Evolutionary conservation across 495 filamentous ascomycete genomes (phyloP).

Genomic region (Trypethelium eluteriae): DNA sequence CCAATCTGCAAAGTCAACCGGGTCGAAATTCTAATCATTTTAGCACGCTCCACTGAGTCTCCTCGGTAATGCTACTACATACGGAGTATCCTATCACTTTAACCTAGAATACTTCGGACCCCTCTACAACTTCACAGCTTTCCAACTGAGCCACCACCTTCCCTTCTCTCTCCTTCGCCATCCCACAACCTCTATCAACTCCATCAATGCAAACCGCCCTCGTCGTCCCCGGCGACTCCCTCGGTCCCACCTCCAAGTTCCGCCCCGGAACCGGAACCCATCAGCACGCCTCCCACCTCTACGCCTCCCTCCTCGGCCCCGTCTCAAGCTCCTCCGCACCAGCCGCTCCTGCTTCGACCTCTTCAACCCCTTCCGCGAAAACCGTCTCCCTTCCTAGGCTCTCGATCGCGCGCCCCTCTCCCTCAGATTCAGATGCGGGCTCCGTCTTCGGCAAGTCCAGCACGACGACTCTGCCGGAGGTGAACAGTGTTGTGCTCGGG

Average conservation of each 20-base stretch:
- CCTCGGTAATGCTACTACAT: no score
- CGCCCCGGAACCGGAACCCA: constrained; percentile 73
- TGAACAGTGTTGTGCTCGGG: constrained; percentile 72
- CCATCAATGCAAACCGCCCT: constrained; percentile 9
- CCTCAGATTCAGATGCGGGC: constrained; percentile 28
- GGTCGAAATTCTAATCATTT: no score
- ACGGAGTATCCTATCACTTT: no score
- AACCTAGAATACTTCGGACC: no score
- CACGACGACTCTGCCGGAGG: constrained; percentile 69
- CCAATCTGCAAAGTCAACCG: no score
- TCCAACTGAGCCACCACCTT: no score
- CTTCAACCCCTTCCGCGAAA: constrained; percentile 35
- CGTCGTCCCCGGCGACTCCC: constrained; percentile 36
- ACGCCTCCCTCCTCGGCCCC: constrained; percentile 61
- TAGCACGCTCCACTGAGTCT: no score
- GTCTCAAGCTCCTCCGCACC: constrained; percentile 46
- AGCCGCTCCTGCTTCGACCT: constrained; percentile 37
- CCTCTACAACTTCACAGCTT: no score
- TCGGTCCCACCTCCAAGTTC: constrained; percentile 59
- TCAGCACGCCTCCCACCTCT: constrained; percentile 59
- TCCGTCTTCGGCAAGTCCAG: constrained; percentile 37
- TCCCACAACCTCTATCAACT: background rate
- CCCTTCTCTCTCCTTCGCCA: background rate
- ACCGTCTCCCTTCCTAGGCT: constrained; percentile 24
- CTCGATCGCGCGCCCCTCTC: constrained; percentile 17